Percentiles rank a stretch among this genome's conserved stretches.
Conservation (phyloP, 176 grass and related monocot species). For the Metroxylon sagu region DNA sequence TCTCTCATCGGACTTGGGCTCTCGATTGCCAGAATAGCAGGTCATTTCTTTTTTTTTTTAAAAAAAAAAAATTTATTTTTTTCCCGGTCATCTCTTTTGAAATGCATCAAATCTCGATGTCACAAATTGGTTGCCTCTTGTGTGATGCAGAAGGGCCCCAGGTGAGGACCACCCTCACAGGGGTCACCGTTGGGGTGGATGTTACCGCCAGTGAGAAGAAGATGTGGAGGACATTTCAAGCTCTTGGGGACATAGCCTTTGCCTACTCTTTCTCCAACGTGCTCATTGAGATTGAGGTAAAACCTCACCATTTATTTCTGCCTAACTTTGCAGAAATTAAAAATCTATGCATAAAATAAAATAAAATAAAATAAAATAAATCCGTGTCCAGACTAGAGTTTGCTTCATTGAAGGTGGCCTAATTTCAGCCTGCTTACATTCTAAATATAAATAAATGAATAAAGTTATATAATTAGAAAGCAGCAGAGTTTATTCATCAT, state of each 20-base stretch:
- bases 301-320: too few species aligned
- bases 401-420: too few species aligned
- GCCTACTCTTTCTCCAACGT: constrained; percentile 97
- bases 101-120: background rate
- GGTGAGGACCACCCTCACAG: constrained; percentile 59
- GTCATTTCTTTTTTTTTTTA: constrained; percentile 9
- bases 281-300: constrained; percentile 92
- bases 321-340: too few species aligned
- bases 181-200: constrained; percentile 65
- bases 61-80: too few species aligned
- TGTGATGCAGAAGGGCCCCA: constrained; percentile 37
- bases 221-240: constrained; percentile 88
- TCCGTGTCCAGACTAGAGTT: too few species aligned
- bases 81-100: background rate
- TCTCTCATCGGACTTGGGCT: constrained; percentile 77
- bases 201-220: constrained; percentile 71
- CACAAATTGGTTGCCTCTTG: background rate
- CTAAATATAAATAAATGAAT: too few species aligned
- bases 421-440: too few species aligned
- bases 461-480: too few species aligned
- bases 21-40: constrained; percentile 74
- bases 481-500: too few species aligned
- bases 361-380: too few species aligned
- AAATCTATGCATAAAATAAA: too few species aligned
- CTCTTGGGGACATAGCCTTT: constrained; percentile 85